phyloP scores from a whole-genome alignment of 768 basidiomycete genomes.

The Cyclocybe cylindracea region DNA sequence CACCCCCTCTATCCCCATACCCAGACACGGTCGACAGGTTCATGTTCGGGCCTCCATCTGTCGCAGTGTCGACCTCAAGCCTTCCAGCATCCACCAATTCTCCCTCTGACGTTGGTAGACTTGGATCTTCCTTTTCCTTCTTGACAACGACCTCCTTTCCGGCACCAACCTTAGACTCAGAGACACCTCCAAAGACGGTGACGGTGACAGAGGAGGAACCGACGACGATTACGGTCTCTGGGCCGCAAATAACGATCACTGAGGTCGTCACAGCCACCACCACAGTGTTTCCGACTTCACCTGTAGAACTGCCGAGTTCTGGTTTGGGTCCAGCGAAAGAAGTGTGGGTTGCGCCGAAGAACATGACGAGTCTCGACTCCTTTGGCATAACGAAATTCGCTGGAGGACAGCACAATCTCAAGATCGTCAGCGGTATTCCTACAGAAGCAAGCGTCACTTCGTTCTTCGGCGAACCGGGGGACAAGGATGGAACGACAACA shows the following conservation, averaged over 20 bases:
- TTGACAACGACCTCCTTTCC: not conserved
- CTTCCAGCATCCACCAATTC: not conserved
- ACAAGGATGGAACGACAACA: no score
- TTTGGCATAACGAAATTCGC: slow-evolving; percentile 64
- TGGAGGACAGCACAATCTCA: slow-evolving; percentile 54
- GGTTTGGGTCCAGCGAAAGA: slow-evolving; percentile 16
- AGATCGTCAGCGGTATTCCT: slow-evolving; percentile 53
- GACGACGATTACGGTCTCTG: slow-evolving; percentile 15
- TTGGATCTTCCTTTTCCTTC: slow-evolving; percentile 17
- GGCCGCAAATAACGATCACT: slow-evolving; percentile 22
- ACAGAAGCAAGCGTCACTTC: slow-evolving; percentile 28
- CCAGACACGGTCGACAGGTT: no score
- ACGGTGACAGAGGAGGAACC: slow-evolving; percentile 18
- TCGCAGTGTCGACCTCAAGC: not conserved
- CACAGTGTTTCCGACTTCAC: slow-evolving; percentile 10
- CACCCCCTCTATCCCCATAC: no score
- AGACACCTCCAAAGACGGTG: slow-evolving; percentile 6
- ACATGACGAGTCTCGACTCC: slow-evolving; percentile 57
- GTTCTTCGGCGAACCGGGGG: slow-evolving; percentile 4
- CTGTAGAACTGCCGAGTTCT: not conserved
- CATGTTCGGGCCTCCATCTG: no score
- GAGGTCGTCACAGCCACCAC: slow-evolving; percentile 22
- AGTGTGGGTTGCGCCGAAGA: slow-evolving; percentile 52
- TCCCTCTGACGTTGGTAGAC: not conserved
- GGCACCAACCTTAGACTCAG: not conserved